Evolutionary conservation across 2,329 filamentous ascomycete species (phyloP).

Genomic region (Leptographium procerum): DNA sequence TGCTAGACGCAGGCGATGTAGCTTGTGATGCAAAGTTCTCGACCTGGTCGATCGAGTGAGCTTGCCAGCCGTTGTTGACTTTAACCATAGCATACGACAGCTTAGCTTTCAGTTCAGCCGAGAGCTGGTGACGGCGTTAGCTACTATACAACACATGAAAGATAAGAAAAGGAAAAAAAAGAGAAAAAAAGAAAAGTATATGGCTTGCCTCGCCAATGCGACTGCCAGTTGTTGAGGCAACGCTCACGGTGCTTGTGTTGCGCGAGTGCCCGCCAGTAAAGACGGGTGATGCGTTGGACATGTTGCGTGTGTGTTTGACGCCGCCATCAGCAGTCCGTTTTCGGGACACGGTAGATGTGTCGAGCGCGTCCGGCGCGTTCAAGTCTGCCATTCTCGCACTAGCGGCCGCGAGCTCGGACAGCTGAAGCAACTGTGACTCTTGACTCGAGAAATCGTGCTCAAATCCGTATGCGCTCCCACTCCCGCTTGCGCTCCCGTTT

Average conservation of each 20-base stretch:
- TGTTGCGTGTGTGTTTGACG: slow-evolving; percentile 43
- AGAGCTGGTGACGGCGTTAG: slow-evolving; percentile 41
- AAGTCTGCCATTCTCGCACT: slow-evolving; percentile 35
- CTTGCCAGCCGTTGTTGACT: slow-evolving; percentile 81
- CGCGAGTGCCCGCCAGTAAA: slow-evolving; percentile 49
- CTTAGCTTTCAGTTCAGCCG: slow-evolving; percentile 68
- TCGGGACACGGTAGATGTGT: slow-evolving; percentile 31
- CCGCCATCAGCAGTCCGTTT: slow-evolving; percentile 71
- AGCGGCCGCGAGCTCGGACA: slow-evolving; percentile 46
- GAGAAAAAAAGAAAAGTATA: background rate
- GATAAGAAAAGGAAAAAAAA: slow-evolving; percentile 4
- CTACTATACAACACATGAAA: background rate
- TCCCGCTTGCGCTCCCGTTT: slow-evolving; percentile 16
- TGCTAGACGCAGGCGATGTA: slow-evolving; percentile 50
- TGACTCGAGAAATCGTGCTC: slow-evolving; percentile 32
- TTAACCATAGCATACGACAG: slow-evolving; percentile 92
- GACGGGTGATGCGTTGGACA: slow-evolving; percentile 34
- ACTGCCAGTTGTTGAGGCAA: slow-evolving; percentile 49
- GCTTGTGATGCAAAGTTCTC: slow-evolving; percentile 62
- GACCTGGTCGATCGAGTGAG: slow-evolving; percentile 64
- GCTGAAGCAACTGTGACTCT: slow-evolving; percentile 43
- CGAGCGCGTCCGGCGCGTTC: slow-evolving; percentile 12
- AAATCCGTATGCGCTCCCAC: background rate
- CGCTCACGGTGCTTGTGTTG: slow-evolving; percentile 57
- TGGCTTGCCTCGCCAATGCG: slow-evolving; percentile 66